Percentiles rank a stretch among this genome's conserved stretches.
Evolutionary conservation across 805 yeast species (phyloP).

Genomic region (Candida pseudoglaebosa): DNA sequence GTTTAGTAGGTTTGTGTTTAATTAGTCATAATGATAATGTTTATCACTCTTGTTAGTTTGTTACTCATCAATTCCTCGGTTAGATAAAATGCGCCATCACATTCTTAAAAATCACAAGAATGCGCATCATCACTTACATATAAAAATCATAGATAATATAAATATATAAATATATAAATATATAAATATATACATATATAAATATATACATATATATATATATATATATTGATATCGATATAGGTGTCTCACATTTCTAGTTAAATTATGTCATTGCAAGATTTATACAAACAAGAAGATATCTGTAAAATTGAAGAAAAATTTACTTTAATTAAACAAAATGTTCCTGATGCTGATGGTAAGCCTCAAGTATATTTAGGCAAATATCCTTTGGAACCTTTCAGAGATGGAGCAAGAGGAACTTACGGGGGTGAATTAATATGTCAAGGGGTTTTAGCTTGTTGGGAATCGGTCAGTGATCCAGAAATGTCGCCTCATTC

Average conservation of each 20-base stretch:
- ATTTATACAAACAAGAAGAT: constrained; percentile 10
- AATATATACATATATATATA: not conserved
- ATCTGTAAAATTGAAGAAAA: constrained; percentile 15
- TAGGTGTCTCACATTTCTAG: not conserved
- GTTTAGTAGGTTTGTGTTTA: too few relatives aligned
- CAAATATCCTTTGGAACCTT: constrained; percentile 20
- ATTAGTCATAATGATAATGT: too few relatives aligned
- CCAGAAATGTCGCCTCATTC: constrained; percentile 32
- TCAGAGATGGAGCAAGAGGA: constrained; percentile 23
- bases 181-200: too few relatives aligned
- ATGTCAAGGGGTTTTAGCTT: constrained; percentile 33
- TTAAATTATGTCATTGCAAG: constrained; percentile 6
- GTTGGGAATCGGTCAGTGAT: constrained; percentile 25
- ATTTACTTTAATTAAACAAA: constrained; percentile 8
- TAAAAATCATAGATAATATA: too few relatives aligned
- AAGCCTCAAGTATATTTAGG: constrained; percentile 10
- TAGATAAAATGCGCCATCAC: too few relatives aligned
- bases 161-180: too few relatives aligned
- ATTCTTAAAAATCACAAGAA: too few relatives aligned
- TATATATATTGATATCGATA: not conserved
- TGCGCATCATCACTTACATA: too few relatives aligned
- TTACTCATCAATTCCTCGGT: too few relatives aligned
- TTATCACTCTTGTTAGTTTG: too few relatives aligned
- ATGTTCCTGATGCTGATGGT: constrained; percentile 5
- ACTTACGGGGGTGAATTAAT: constrained; percentile 40